Base-by-base conservation (phyloP, 305 asterid genomes). In the Fraxinus floribunda region DNA sequence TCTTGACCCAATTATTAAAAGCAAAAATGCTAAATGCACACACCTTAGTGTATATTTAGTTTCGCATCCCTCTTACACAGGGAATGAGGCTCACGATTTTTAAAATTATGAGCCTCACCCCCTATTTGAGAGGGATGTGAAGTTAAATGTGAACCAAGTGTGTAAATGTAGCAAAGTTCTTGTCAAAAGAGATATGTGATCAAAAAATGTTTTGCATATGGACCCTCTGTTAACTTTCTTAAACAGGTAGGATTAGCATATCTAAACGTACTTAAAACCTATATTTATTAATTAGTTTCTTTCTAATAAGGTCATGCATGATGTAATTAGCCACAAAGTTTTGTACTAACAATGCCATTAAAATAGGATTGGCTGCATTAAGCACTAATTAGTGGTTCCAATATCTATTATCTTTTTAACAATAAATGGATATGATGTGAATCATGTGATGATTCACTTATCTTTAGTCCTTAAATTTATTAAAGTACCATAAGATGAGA, bases 261-360 rank as follows among this genome's bases (percentile, higher is more conserved):
- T 18, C 68, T 18, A 57, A 57, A n/a, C 1, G 29, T 57, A 57
- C 24, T 57, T 57, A 57, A 57, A 57, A 57, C 11, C 26, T 57
- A 18, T 57, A 57, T 57, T 57, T 57, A 57, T 57, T 57, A 6
- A 18, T 18, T 57, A 57, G 8, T 57, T 6, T 57, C 29, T 57
- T 57, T 57, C 11, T n/a, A 70, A 71, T 30, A 24, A 71, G 46
- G 83, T 81, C 84, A 81, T 74, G 79, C 46, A 26, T 74, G 84
- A 81, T 29, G 75, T 74, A 74, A 74, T 34, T 57, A 36, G 30
- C 76, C 62, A 52, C 34, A 3, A 6, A 20, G 10, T n/a, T 55
- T n/a, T 57, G 68, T 57, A 57, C 3, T 57, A 57, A 57, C 68
- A 29, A 49, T 52, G 72, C 1, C 9, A 32, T 77, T 16, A 77